Conservation (phyloP, 257 asterid genomes). For the Cruciata laevipes region DNA sequence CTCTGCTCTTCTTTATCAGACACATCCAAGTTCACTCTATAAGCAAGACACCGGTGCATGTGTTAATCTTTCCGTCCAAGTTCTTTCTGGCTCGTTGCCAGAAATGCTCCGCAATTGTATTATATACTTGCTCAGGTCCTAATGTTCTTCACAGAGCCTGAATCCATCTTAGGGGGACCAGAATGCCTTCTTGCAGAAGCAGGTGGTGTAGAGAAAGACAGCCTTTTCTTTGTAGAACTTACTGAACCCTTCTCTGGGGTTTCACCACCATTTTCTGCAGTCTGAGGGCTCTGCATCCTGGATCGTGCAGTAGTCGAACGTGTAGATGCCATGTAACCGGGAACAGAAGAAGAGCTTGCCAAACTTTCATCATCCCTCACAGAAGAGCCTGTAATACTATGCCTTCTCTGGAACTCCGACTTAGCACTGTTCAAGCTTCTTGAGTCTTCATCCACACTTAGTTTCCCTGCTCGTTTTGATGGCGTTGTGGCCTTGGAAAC, state of each 20-base stretch:
- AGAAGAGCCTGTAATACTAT: constrained; percentile 56
- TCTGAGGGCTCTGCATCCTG: constrained; percentile 42
- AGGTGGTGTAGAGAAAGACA: constrained; percentile 53
- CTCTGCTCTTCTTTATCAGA: background rate
- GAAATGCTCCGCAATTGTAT: background rate
- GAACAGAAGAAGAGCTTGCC: constrained; percentile 49
- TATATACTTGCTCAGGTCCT: constrained; percentile 13
- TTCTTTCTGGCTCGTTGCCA: background rate
- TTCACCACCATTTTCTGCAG: constrained; percentile 33
- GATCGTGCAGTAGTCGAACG: constrained; percentile 60
- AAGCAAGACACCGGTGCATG: background rate
- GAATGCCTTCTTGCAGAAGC: constrained; percentile 37
- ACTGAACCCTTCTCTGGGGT: constrained; percentile 33
- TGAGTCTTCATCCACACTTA: constrained; percentile 47
- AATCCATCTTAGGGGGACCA: constrained; percentile 26
- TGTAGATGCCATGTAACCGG: constrained; percentile 64
- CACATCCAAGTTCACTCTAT: too few species aligned
- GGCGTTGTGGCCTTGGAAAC: constrained; percentile 26
- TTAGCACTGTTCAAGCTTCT: constrained; percentile 53
- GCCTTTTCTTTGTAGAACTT: constrained; percentile 37
- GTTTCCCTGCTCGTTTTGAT: constrained; percentile 12
- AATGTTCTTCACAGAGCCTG: constrained; percentile 18
- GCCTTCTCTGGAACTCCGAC: constrained; percentile 57
- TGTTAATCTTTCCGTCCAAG: background rate
- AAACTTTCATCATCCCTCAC: constrained; percentile 79